A percentile compares a stretch with the other conserved stretches of the same genome.
These are phyloP conservation scores for Dioszegia hungarica DNA, from an alignment of 768 basidiomycete species.

Conservation along the genomic window DNA sequence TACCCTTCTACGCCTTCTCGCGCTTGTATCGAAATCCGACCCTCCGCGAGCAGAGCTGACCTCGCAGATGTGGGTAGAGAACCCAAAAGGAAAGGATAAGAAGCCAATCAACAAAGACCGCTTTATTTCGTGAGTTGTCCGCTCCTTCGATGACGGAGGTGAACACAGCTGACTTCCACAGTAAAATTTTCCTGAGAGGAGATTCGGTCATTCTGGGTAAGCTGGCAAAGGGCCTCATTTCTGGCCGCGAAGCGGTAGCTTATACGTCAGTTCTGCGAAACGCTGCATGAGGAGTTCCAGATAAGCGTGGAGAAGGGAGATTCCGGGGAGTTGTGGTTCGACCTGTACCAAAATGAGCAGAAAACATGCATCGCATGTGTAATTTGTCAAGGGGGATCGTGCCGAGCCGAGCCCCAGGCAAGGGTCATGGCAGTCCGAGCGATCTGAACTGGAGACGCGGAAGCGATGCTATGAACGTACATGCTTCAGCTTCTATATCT, in stretches of 20 bases:
- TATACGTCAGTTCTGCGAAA: slow-evolving; percentile 47
- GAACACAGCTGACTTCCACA: slow-evolving; percentile 38
- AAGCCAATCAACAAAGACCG: slow-evolving; percentile 98
- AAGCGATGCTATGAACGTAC: too few species aligned
- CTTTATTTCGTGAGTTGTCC: slow-evolving; percentile 61
- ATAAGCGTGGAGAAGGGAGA: background rate
- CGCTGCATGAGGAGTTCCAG: slow-evolving; percentile 23
- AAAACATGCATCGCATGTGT: background rate
- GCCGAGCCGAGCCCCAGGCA: too few species aligned
- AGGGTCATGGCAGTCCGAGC: too few species aligned
- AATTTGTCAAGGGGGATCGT: background rate
- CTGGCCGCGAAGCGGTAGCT: too few species aligned
- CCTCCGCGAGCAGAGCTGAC: too few species aligned
- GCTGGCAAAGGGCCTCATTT: too few species aligned
- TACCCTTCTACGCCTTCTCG: background rate
- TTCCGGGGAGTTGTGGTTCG: background rate
- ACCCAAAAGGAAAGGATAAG: slow-evolving; percentile 96
- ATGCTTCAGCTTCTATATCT: background rate
- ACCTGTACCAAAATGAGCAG: too few species aligned
- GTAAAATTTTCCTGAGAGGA: slow-evolving; percentile 96
- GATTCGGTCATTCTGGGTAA: slow-evolving; percentile 95
- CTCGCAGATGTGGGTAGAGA: slow-evolving; percentile 94
- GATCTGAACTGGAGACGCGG: too few species aligned
- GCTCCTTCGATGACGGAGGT: background rate
- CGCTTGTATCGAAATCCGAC: too few species aligned